A percentile compares a stretch with the other conserved stretches of the same genome.
Evolutionary conservation across 2,329 filamentous ascomycete genomes (phyloP).

Genomic region (Fusarium guadeloupense): DNA sequence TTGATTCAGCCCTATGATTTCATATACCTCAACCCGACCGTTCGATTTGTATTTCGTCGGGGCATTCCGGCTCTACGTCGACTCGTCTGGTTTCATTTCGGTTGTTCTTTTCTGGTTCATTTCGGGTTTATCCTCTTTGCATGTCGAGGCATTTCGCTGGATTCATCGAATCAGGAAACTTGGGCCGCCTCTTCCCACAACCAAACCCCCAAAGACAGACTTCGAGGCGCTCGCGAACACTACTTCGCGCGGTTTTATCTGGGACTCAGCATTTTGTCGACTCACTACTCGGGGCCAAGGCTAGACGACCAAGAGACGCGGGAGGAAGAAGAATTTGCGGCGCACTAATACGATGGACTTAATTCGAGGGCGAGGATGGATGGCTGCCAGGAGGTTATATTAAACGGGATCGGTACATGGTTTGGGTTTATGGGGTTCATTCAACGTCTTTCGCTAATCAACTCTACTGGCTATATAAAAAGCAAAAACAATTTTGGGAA

Average conservation of each 20-base stretch:
- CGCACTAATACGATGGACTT: constrained; percentile 22
- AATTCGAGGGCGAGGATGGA: constrained; percentile 14
- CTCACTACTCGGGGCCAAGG: constrained; percentile 21
- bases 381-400: constrained; percentile 7
- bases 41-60: constrained; percentile 3
- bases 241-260: constrained; percentile 7
- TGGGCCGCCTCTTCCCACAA: constrained; percentile 10
- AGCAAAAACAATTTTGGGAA: not conserved
- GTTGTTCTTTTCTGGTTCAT: constrained; percentile 6
- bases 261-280: constrained; percentile 28
- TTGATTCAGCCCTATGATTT: not conserved
- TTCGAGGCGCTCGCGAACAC: constrained; percentile 7
- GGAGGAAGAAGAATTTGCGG: constrained; percentile 22
- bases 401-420: constrained; percentile 1
- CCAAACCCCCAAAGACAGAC: constrained; percentile 2
- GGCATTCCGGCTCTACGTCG: not conserved
- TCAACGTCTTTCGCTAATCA: not conserved
- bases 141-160: not conserved
- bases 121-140: not conserved
- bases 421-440: constrained; percentile 6
- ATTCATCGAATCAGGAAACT: not conserved
- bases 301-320: constrained; percentile 15
- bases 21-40: not conserved
- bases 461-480: constrained; percentile 5
- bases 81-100: not conserved